A percentile compares a stretch with the other conserved stretches of the same genome.
Conservation (phyloP, 495 filamentous ascomycete species). For the Penicillium nucicola region DNA sequence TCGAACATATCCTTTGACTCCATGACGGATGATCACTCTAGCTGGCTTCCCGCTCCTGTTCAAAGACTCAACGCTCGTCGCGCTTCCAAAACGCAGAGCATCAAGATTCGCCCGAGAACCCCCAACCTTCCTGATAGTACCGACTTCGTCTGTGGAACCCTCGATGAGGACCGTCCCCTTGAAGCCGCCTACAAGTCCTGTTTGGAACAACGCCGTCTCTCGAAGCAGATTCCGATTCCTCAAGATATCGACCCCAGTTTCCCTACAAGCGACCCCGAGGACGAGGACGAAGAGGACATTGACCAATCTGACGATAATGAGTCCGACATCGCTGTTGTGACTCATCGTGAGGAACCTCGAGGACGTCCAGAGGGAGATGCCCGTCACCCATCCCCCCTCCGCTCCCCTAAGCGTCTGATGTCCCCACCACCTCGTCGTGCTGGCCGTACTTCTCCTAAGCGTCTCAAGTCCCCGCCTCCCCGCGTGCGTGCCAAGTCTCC, state of each 20-base stretch:
- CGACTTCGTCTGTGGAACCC: constrained; percentile 95
- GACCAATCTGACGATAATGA: constrained; percentile 53
- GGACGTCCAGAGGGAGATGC: constrained; percentile 28
- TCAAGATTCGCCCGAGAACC: constrained; percentile 63
- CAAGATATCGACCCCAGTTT: constrained; percentile 98
- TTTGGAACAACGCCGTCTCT: constrained; percentile 73
- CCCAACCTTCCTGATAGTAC: constrained; percentile 93
- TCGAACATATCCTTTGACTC: constrained; percentile 68
- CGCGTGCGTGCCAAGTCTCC: constrained; percentile 48
- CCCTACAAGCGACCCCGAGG: constrained; percentile 87
- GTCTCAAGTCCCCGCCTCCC: constrained; percentile 59
- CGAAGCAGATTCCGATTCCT: constrained; percentile 73
- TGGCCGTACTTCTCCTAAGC: constrained; percentile 66
- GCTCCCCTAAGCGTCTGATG: constrained; percentile 44
- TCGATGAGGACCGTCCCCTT: constrained; percentile 92
- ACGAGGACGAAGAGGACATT: constrained; percentile 75
- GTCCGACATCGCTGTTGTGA: constrained; percentile 25
- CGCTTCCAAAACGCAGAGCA: constrained; percentile 34
- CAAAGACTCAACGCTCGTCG: constrained; percentile 25
- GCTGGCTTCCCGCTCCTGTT: constrained; percentile 31
- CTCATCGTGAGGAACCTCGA: constrained; percentile 27
- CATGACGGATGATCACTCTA: constrained; percentile 41
- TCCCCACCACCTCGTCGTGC: constrained; percentile 65
- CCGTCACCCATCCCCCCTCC: constrained; percentile 30
- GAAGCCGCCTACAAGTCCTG: constrained; percentile 89